Base-by-base conservation (phyloP, 257 asterid genomes). In the Nicotiana knightiana region DNA sequence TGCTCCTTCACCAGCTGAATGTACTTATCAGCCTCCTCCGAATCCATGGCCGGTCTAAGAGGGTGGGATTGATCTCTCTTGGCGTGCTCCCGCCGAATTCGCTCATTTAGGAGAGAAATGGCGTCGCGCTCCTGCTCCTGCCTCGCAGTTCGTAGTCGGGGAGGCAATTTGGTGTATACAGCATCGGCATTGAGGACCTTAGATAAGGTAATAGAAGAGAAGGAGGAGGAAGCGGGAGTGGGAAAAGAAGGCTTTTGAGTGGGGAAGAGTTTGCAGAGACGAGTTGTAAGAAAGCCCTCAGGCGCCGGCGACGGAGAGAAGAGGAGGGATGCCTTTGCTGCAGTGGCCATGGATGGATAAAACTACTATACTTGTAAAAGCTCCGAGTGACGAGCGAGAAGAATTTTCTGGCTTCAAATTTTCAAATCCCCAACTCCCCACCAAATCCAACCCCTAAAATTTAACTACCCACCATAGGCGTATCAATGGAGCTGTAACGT, bases 11-110 rank as follows among this genome's bases (percentile, higher is more conserved):
- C 99, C 57, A 87, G 88, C 85, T 87, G 91, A 88, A 95, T 92
- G 86, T 92, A 95, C 92, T 83, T 88, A 77, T 93, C 97, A n/a
- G 97, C 97, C 89, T 93, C 99, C 82, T 68, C 83, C 18, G 97
- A 83, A 68, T 91, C 95, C 89, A 94, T 88, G 75, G 88, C 76
- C 39, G 92, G 89, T 89, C 90, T 85, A 53, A 87, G 82, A 37
- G 89, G 83, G n/a, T 87, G 55, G 75, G 86, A 83, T 5, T 89
- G 86, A n/a, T 89, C 93, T 79, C 98, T 85, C 88, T 90, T 90
- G 68, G 87, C 83, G 66, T 91, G 97, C 89, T 95, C 97, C 10
- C 94, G 89, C 57, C 97, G 90, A 84, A 93, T 93, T 81, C 93
- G 87, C 48, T 91, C 93, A 81, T 93, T 90, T 26, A 95, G 91